Evolutionary conservation across 495 filamentous ascomycete genomes (phyloP), one percentile per base, ranked within the genome.

Genomic region (Antarctomyces pellizariae): DNA sequence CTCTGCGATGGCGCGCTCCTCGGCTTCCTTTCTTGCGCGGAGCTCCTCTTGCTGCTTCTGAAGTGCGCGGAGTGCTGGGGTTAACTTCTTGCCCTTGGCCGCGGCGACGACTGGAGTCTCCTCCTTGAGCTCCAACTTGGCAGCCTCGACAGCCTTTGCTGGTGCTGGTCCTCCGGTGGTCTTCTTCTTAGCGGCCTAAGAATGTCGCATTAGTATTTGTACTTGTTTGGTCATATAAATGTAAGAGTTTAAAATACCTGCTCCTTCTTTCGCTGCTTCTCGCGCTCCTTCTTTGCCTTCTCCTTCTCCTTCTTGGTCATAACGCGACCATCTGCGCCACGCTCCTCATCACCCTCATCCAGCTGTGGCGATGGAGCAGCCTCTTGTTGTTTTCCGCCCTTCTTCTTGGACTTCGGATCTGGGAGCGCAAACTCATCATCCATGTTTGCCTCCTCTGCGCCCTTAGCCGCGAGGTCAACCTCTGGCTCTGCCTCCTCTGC

Each of bases 231-330:
- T 35, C 30, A 28, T 5, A 38, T 13, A 26, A 25, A 7, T 7
- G 10, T 2, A 18, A 26, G 22, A 15, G 24, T 3, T 9, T 23
- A 2, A 28, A 35, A 60, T 46, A 75, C 72, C 59, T 84, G 70
- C 50, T 84, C 78, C 71, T 72, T 90, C 57, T 84, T 92, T 33
- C 76, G 62, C 54, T 78, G 73, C 68, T 91, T 92, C 57, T 93
- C 83, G 33, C 74, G 63, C 54, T 93, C 83, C 52, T 84, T 91
- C 61, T 79, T 90, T 45, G 83, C 59, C 55, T 72, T 82, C 51
- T 93, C 82, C 57, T 93, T 93, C 55, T 93, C 78, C 38, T 83
- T 83, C 61, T 92, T 92, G 9, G 71, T 82, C 53, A 91, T 68
- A 34, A 91, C 55, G 28, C 64, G 62, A 28, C 72, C 72, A 16